Conservation (phyloP, 352 stramenopile genomes). For the Aphanomyces cochlioides region DNA sequence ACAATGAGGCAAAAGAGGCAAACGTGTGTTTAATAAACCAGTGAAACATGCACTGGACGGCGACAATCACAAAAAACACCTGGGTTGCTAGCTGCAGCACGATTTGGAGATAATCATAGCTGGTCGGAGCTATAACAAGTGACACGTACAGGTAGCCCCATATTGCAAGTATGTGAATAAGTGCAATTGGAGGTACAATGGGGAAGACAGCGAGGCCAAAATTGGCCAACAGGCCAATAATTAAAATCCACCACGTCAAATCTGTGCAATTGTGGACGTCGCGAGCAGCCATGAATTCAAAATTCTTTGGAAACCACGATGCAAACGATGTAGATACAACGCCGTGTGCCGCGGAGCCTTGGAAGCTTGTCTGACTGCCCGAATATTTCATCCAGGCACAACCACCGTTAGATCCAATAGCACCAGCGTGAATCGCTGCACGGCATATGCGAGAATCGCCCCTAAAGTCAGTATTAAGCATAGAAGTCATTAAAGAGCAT, state of each 20-base stretch:
- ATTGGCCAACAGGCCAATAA: slow-evolving; percentile 37
- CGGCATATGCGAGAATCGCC: slow-evolving; percentile 75
- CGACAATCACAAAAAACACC: slow-evolving; percentile 54
- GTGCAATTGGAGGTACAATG: slow-evolving; percentile 35
- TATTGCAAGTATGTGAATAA: slow-evolving; percentile 52
- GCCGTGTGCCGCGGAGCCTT: slow-evolving; percentile 44
- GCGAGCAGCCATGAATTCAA: slow-evolving; percentile 56
- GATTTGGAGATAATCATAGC: slow-evolving; percentile 56
- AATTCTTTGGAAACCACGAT: slow-evolving; percentile 81
- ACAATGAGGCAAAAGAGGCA: slow-evolving; percentile 34
- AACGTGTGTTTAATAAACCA: slow-evolving; percentile 49
- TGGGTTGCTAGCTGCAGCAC: slow-evolving; percentile 51
- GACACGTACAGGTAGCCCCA: slow-evolving; percentile 77
- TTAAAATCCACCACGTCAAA: slow-evolving; percentile 68
- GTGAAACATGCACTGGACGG: slow-evolving; percentile 45
- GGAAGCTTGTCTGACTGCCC: slow-evolving; percentile 48
- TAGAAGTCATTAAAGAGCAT: neutral
- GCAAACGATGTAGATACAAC: slow-evolving; percentile 48
- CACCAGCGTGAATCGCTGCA: slow-evolving; percentile 72
- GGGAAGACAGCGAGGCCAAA: slow-evolving; percentile 56
- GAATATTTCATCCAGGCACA: slow-evolving; percentile 60
- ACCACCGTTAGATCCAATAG: slow-evolving; percentile 60
- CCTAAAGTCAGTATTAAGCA: slow-evolving; percentile 31
- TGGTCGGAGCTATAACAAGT: slow-evolving; percentile 51
- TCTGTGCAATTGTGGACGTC: slow-evolving; percentile 59